phyloP scores from a whole-genome alignment of 441 rosid genomes.

The Mallotus repandus region DNA sequence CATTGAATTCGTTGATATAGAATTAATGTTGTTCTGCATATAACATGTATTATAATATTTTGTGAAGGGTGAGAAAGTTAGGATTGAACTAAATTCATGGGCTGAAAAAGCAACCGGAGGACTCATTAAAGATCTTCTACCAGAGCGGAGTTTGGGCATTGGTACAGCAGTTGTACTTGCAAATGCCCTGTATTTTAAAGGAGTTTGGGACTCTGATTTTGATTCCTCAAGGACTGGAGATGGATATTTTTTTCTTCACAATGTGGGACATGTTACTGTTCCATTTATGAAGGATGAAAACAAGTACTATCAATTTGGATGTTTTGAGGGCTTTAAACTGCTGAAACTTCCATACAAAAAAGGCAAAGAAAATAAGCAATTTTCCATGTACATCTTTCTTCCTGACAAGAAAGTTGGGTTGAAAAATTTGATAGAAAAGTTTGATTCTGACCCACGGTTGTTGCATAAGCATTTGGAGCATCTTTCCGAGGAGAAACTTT shows the following conservation, averaged over 20 bases:
- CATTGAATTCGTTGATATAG: too few relatives aligned
- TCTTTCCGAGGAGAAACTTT: background rate
- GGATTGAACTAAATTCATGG: slow-evolving; percentile 24
- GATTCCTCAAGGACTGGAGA: background rate
- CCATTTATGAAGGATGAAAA: slow-evolving; percentile 8
- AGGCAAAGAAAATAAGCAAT: background rate
- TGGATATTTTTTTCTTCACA: slow-evolving; percentile 17
- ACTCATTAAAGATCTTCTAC: slow-evolving; percentile 18
- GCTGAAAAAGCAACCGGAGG: slow-evolving; percentile 21
- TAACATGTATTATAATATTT: too few relatives aligned
- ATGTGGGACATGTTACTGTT: slow-evolving; percentile 15
- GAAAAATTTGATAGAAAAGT: background rate
- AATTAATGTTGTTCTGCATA: too few relatives aligned
- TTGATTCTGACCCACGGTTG: background rate
- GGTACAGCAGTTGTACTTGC: slow-evolving; percentile 7
- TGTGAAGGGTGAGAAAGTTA: slow-evolving; percentile 14
- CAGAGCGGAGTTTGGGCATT: background rate
- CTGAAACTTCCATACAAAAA: background rate
- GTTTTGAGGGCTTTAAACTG: background rate
- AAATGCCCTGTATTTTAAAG: slow-evolving; percentile 31
- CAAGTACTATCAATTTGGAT: background rate
- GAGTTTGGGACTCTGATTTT: slow-evolving; percentile 12
- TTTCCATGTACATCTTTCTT: slow-evolving; percentile 16
- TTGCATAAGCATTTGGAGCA: background rate
- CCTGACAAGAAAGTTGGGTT: slow-evolving; percentile 5